phyloP scores from a whole-genome alignment of 257 asterid genomes.

The Striga asiatica region DNA sequence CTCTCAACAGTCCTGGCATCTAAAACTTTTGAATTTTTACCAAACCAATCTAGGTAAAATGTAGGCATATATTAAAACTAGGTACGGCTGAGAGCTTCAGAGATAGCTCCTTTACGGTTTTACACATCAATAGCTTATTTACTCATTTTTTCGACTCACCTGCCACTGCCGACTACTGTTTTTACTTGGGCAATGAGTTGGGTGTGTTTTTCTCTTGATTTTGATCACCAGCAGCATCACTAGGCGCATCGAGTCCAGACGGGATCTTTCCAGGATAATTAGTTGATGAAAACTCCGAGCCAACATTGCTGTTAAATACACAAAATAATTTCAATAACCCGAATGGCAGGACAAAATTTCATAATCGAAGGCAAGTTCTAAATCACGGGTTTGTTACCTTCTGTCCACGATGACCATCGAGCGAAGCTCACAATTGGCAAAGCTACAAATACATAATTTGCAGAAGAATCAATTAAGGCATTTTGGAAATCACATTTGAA shows the following conservation, averaged over 20 bases:
- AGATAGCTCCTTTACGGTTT: too few species aligned
- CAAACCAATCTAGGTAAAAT: too few species aligned
- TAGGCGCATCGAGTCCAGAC: constrained; percentile 41
- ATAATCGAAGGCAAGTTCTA: background rate
- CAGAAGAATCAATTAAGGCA: constrained; percentile 1
- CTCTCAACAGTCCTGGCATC: too few species aligned
- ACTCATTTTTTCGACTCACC: too few species aligned
- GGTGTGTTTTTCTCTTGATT: constrained; percentile 24
- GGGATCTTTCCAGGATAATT: constrained; percentile 70
- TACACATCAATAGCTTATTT: too few species aligned
- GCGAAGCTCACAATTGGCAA: constrained; percentile 86
- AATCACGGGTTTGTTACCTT: constrained; percentile 35
- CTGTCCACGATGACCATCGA: constrained; percentile 70
- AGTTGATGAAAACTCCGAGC: constrained; percentile 32
- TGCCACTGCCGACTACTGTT: too few species aligned
- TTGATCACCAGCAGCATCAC: constrained; percentile 34
- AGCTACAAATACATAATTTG: constrained; percentile 36
- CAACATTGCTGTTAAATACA: constrained; percentile 37
- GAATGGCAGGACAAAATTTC: background rate
- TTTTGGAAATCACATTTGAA: background rate
- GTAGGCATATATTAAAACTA: too few species aligned
- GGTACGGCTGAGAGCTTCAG: too few species aligned
- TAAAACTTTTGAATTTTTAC: too few species aligned
- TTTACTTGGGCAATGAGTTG: background rate
- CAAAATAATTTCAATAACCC: constrained; percentile 8